A percentile compares a stretch with the other conserved stretches of the same genome.
Conservation (phyloP, 306 rosid genomes). For the Inga oerstediana region DNA sequence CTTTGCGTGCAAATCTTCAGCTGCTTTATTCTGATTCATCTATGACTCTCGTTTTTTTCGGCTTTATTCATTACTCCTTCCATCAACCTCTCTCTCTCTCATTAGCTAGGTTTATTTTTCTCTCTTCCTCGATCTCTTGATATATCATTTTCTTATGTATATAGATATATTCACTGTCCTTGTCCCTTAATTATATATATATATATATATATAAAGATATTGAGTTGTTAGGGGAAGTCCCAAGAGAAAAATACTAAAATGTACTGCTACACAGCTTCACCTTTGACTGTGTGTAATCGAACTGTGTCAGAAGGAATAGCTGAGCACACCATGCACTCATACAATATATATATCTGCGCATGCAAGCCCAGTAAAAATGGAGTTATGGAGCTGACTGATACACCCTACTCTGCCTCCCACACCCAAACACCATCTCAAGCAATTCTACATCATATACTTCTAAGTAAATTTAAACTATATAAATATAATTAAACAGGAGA, state of each 20-base stretch:
- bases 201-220: no score
- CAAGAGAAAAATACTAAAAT: background rate
- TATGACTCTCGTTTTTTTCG: constrained; percentile 22
- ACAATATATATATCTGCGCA: background rate
- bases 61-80: constrained; percentile 29
- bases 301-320: constrained; percentile 11
- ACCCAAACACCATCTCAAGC: background rate
- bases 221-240: background rate
- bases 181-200: background rate
- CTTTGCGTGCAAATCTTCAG: constrained; percentile 42
- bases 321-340: background rate
- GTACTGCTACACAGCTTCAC: background rate
- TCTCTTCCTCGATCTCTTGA: background rate
- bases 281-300: constrained; percentile 16
- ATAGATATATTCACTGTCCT: no score
- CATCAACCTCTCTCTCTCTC: constrained; percentile 8
- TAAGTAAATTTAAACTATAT: background rate
- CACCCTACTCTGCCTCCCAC: background rate
- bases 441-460: background rate
- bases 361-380: constrained; percentile 22
- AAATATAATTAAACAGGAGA: no score
- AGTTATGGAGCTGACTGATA: background rate
- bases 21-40: constrained; percentile 37
- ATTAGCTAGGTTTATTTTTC: background rate
- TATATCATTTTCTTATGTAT: no score